Evolutionary conservation across 2,329 filamentous ascomycete species (phyloP).

Genomic region (Paecilomyces fulvus): DNA sequence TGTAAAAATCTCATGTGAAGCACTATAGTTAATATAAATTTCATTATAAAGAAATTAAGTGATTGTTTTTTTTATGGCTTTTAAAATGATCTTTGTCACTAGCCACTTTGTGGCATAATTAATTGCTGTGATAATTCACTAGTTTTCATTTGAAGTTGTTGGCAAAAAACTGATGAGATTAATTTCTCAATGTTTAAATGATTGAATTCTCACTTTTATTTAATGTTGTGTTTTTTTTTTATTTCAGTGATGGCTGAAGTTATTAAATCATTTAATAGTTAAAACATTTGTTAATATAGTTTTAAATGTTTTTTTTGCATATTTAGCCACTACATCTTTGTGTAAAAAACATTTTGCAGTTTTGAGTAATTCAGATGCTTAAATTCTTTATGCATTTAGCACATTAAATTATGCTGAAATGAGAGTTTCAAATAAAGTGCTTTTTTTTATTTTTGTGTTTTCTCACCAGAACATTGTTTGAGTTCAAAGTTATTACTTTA

Average conservation of each 20-base stretch:
- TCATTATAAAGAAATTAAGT: no score
- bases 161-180: no score
- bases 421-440: no score
- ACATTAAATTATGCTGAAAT: no score
- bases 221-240: background rate
- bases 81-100: background rate
- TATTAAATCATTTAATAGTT: background rate
- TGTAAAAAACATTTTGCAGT: background rate
- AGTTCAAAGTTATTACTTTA: no score
- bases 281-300: background rate
- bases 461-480: no score
- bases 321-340: background rate
- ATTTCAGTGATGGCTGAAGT: background rate
- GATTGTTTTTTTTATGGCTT: no score
- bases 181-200: no score
- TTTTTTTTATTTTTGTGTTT: no score
- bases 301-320: background rate
- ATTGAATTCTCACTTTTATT: background rate
- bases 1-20: background rate
- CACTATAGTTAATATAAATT: background rate
- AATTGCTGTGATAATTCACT: no score
- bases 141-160: no score
- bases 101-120: background rate
- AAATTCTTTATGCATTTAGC: no score
- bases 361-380: background rate